These are phyloP conservation scores for Marasmius fiardii DNA, from an alignment of 1,284 basidiomycete genomes.

Conservation along the genomic window DNA sequence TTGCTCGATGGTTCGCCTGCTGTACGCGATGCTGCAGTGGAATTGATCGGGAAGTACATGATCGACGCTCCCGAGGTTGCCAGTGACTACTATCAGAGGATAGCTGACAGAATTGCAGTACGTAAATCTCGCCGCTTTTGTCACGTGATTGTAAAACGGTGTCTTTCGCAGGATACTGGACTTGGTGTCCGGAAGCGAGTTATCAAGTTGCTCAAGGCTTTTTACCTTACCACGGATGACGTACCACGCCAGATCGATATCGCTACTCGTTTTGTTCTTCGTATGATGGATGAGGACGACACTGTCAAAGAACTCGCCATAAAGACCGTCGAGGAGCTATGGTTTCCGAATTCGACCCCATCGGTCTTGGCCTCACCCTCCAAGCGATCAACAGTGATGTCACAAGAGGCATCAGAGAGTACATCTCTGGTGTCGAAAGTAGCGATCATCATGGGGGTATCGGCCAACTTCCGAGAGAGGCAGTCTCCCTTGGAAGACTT, in stretches of 20 bases:
- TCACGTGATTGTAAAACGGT: too few relatives aligned
- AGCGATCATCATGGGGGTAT: constrained; percentile 81
- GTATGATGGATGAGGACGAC: constrained; percentile 91
- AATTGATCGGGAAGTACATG: constrained; percentile 94
- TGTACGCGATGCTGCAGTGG: constrained; percentile 94
- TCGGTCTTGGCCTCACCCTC: constrained; percentile 27
- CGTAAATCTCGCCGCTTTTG: constrained; percentile 17
- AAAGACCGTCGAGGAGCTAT: constrained; percentile 86
- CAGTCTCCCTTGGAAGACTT: constrained; percentile 84
- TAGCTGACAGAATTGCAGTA: constrained; percentile 86
- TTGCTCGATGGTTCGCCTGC: constrained; percentile 88
- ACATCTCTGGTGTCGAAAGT: constrained; percentile 56
- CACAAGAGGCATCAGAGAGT: constrained; percentile 41
- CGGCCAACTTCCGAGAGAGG: constrained; percentile 77
- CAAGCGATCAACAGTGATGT: constrained; percentile 22
- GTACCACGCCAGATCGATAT: constrained; percentile 72
- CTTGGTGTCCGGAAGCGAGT: constrained; percentile 92
- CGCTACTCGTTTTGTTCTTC: constrained; percentile 76
- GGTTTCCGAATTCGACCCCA: constrained; percentile 56
- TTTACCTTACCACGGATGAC: constrained; percentile 68
- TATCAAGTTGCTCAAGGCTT: constrained; percentile 86
- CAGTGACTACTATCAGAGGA: constrained; percentile 80
- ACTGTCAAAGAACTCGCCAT: constrained; percentile 89
- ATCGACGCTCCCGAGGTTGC: constrained; percentile 84
- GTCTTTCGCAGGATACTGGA: constrained; percentile 93